Base-by-base conservation (phyloP, 768 basidiomycete species). In the Calocybe cyanea region DNA sequence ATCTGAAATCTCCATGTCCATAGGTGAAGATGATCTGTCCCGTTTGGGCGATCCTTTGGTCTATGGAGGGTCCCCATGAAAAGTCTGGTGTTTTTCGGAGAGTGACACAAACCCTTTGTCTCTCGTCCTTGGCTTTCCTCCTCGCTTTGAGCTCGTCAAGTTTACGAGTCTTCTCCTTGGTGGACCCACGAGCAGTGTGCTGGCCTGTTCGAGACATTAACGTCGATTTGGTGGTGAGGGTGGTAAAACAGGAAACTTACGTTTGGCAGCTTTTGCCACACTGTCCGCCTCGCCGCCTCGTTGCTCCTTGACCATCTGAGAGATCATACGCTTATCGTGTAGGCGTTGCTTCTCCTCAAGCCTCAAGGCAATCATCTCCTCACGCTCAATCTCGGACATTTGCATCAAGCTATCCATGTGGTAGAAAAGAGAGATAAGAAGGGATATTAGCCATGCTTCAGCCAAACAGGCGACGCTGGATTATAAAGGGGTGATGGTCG, bases 321-420 rank as follows among this genome's bases (percentile, higher is more conserved):
- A 80, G 7, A 96, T 66, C 55, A 83, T 77, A 38, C 77, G 73
- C 53, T 81, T 78, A 66, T 91, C 87, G 49, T 80, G 75, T 38
- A 81, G 71, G 51, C 80, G 77, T 63, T 91, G 87, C 67, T 85
- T 79, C 64, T 92, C 82, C 49, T 93, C 93, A 25, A 78, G 69
- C 7, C 95, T 83, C 49, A 80, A 72, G 0, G 88, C 86, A 17
- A 98, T 73, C 40, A 92, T 86, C 25, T 80, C 81, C 64, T 98
- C 95, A 44, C 95, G 82, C 49, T 93, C 86, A 56, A 96, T 77
- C 65, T 98, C 95, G 31, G 85, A 77, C 78, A 95, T 73, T 18
- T 71, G 63, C 57, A 91, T 69, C 24, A 98, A 71, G 42, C 94
- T 97, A 60, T 49, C 38, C 49, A 54, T 55, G 33, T 44, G 51